These are phyloP conservation scores for Hordeum pubiflorum DNA, from an alignment of 202 grass and related monocot genomes.

Conservation along the genomic window DNA sequence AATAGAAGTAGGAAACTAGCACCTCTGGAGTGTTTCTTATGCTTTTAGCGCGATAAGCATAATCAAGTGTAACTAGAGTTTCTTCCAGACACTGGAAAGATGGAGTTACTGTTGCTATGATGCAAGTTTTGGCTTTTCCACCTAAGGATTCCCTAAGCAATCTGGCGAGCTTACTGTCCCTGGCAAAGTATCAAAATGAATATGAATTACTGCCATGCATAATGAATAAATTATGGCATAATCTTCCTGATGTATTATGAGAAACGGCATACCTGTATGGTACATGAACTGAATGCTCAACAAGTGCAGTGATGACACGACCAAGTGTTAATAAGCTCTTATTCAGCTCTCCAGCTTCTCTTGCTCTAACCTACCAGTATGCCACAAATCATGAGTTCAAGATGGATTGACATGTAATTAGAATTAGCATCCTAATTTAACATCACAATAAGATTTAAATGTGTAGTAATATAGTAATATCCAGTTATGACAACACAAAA, in stretches of 20 bases:
- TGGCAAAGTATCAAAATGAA: constrained; percentile 40
- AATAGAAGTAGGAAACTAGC: constrained; percentile 27
- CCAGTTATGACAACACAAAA: neutral
- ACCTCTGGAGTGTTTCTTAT: constrained; percentile 92
- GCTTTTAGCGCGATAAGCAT: constrained; percentile 78
- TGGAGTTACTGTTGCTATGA: constrained; percentile 89
- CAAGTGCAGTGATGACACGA: constrained; percentile 81
- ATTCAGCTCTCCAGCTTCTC: constrained; percentile 85
- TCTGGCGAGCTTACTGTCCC: constrained; percentile 89
- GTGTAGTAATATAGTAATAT: neutral
- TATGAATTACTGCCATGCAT: constrained; percentile 7
- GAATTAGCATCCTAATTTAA: constrained; percentile 13
- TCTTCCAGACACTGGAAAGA: constrained; percentile 66
- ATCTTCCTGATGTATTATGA: neutral
- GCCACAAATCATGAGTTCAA: constrained; percentile 31
- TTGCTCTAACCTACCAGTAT: constrained; percentile 69
- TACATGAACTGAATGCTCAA: constrained; percentile 75
- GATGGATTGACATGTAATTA: constrained; percentile 16
- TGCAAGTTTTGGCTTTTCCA: constrained; percentile 90
- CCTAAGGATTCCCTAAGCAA: constrained; percentile 91
- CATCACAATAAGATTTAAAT: constrained; percentile 1
- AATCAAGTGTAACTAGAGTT: constrained; percentile 87
- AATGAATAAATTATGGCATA: neutral
- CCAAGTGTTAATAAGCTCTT: constrained; percentile 92
- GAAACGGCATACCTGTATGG: constrained; percentile 62